Percentiles rank a stretch among this genome's conserved stretches.
These are phyloP conservation scores for Apiospora hydei DNA, from an alignment of 2,329 filamentous ascomycete species.

Conservation along the genomic window DNA sequence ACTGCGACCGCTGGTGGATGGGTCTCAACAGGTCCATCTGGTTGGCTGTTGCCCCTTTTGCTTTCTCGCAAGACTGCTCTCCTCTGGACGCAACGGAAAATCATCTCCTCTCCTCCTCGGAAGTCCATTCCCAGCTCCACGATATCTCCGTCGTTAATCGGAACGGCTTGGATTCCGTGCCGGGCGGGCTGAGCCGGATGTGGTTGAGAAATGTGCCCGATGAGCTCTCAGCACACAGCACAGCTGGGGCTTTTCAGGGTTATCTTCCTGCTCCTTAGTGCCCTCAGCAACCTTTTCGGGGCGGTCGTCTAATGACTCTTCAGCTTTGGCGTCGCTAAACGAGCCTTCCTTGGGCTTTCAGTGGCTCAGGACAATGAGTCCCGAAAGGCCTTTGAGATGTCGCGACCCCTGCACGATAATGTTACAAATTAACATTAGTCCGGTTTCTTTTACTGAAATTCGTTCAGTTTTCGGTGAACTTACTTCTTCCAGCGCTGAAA, in stretches of 20 bases:
- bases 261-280: neutral
- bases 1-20: conserved; percentile 42
- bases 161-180: conserved; percentile 87
- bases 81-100: conserved; percentile 95
- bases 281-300: neutral
- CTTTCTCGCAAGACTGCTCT: neutral
- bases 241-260: neutral
- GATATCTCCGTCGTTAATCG: conserved; percentile 94
- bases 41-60: conserved; percentile 27
- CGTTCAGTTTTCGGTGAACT: no score
- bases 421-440: no score
- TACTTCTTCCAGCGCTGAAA: no score
- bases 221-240: conserved; percentile 67
- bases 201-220: conserved; percentile 98
- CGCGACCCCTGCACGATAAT: neutral
- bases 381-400: neutral
- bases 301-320: neutral
- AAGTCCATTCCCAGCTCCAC: conserved; percentile 99
- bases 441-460: no score
- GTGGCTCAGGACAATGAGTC: neutral
- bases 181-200: conserved; percentile 89
- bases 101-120: conserved; percentile 97
- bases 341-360: neutral
- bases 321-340: neutral
- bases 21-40: conserved; percentile 33